Evolutionary conservation across 495 filamentous ascomycete species (phyloP), one percentile per base, ranked within the genome.

Genomic region (Sporormia fimetaria): DNA sequence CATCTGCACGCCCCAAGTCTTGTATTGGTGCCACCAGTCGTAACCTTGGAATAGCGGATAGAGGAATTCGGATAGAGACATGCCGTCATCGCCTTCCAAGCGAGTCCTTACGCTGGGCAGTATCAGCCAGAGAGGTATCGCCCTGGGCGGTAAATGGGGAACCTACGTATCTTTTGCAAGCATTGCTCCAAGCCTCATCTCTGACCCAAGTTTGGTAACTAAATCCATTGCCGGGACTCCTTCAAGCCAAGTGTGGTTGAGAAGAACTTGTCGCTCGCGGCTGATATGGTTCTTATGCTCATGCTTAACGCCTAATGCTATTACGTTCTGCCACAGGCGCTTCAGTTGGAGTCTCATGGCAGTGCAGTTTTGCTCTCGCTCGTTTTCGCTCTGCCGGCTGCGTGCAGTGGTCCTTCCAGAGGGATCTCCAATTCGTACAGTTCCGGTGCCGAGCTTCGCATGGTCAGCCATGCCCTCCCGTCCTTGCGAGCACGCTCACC

Each of bases 41-140:
- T 87, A 96, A n/a, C 77, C 82, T 59, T 99, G 90, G 49, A 99
- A 70, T 16, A 96, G 58, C 10, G 93, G 90, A 50, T 99, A 99
- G 2, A 74, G 68, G 57, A 99, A 94, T 61, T 99, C 90, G 14
- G 83, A 78, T 50, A 88, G 83, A 6, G 87, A 90, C 76, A 99
- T 84, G 37, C 90, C 90, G 36, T 88, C 81, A 0, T 83, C 83
- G 16, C 74, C 75, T 17, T 67, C 65, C 71, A 96, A 72, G 41
- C 80, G 81, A 9, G 68, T 79, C 60, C 83, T 90, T 37, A 95
- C 90, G 16, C 85, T 88, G 29, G 4, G 20, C 27, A 10, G 21
- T 18, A n/a, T 3, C 28, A 15, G 18, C 6, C 17, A 8, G 20
- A 20, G 3, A 10, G n/a, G n/a, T n/a, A n/a, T n/a, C n/a, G 25